Evolutionary conservation across 2,329 filamentous ascomycete genomes (phyloP), one percentile per base, ranked within the genome.

Genomic region (Lasiodiplodia hormozganensis): DNA sequence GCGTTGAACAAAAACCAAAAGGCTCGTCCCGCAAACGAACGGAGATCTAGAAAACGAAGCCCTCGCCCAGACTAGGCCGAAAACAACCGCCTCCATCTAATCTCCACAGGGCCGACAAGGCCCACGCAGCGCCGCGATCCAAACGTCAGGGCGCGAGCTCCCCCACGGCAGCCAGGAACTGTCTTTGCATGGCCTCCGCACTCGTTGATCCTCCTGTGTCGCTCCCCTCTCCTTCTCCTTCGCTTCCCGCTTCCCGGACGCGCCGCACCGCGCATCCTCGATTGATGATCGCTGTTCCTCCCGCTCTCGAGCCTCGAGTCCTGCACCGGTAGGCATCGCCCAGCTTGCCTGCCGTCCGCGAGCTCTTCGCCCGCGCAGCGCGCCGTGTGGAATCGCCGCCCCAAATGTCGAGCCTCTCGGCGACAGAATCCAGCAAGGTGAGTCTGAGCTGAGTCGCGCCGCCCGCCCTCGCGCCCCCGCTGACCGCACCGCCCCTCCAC

Each of bases 381-480:
- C 47, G 47, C 60, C 23, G 31, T n/a, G 38, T 28, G 18, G 47
- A n/a, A 52, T 28, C 36, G 60, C 60, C 47, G 47, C 65, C 65
- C 47, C 66, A 68, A 54, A 68, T 68, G 66, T 68, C 66, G 57
- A 68, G 54, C 31, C 47, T 62, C 40, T 62, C 66, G 56, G 65
- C 65, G 36, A 58, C 65, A 23, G 56, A 62, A 28, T 21, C 54
- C 16, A 62, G 23, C 56, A 62, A 68, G 56, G 57, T 68, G 56
- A 62, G 66, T 40, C n/a, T n/a, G 28, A 58, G 28, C 47, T 56
- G 47, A 62, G 49, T 62, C 66, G 56, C 65, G 47, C 56, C 57
- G 43, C 49, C 31, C 23, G 40, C 47, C n/a, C 47, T 52, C 14
- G 31, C 31, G 31, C 31, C 40, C 38, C 57, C 57, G 49, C 66